Base-by-base conservation (phyloP, 495 filamentous ascomycete species). In the Geopyxis carbonaria region DNA sequence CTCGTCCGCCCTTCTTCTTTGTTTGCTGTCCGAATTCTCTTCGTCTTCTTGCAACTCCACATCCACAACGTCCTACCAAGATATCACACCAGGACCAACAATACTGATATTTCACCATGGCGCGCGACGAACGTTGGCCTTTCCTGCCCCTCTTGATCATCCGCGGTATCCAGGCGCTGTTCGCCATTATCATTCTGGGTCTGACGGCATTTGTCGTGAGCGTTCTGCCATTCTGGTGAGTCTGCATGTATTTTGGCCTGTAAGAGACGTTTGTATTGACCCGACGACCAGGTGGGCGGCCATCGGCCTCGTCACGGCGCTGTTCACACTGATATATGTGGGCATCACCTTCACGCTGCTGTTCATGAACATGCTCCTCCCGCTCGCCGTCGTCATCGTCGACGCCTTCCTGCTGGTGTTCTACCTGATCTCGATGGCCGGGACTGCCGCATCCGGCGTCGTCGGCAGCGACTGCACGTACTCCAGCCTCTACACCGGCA, bases 91-190 rank as follows among this genome's bases (percentile, higher is more conserved):
- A n/a, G n/a, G n/a, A n/a, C n/a, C n/a, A 14, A 9, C 4, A 21
- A 14, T 29, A 20, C 9, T 9, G 34, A 40, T 16, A 0, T 10
- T 11, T 36, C 29, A 34, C 29, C 33, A 52, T 53, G 48, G 23
- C 40, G 20, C 18, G 21, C 34, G 50, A 53, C 44, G n/a, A 24
- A 24, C 48, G 50, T 31, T 53, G 50, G 50, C 50, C 50, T 31
- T 15, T 36, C 15, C n/a, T 33, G 9, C 44, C 44, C 2, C 13
- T 53, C 16, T 3, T 52, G 34, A 40, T 22, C 33, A 22, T 54
- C 2, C 38, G 51, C 4, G 38, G 29, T 10, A 20, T 38, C 9
- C 49, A 54, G 31, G 13, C 45, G 4, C 11, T 54, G 11, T 35
- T 48, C 23, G 13, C 20, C 13, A 9, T 54, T 2, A 43, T 54